A percentile compares a stretch with the other conserved stretches of the same genome.
Conservation (phyloP, 139 green algal species). For the Yamagishiella unicocca region DNA sequence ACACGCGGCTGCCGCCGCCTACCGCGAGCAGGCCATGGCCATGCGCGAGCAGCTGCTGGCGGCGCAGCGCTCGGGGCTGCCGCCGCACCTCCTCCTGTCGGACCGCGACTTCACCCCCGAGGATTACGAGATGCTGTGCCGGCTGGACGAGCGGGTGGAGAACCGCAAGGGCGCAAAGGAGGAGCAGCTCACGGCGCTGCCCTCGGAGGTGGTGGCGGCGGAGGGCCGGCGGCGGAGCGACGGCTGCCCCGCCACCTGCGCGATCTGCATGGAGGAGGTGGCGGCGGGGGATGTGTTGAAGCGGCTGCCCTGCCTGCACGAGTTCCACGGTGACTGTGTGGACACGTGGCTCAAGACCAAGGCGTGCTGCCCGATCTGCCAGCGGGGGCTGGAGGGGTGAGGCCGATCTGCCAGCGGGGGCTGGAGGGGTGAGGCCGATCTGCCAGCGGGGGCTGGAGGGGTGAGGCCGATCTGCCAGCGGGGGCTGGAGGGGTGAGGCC, state of each 20-base stretch:
- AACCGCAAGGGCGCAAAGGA: conserved; percentile 61
- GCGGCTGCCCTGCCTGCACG: conserved; percentile 75
- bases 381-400: conserved; percentile 21
- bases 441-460: no score
- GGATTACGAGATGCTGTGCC: conserved; percentile 78
- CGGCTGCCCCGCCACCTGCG: conserved; percentile 37
- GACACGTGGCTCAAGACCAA: conserved; percentile 65
- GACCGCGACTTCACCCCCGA: conserved; percentile 57
- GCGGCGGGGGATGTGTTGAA: conserved; percentile 71
- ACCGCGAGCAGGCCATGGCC: background rate
- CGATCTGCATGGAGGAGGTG: conserved; percentile 66
- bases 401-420: no score
- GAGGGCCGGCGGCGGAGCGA: conserved; percentile 1
- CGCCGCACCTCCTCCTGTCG: conserved; percentile 18
- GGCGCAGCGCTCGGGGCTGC: conserved; percentile 24
- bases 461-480: no score
- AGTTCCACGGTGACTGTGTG: conserved; percentile 61
- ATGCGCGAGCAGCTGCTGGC: conserved; percentile 27
- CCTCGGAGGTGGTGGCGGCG: background rate
- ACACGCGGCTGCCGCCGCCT: background rate
- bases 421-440: no score
- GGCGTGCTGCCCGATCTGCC: conserved; percentile 66
- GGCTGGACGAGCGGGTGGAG: conserved; percentile 76
- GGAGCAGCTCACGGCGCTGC: conserved; percentile 26
- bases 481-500: no score